Evolutionary conservation across 2,329 filamentous ascomycete species (phyloP).

Genomic region (Phaeosphaeriaceae sp.): DNA sequence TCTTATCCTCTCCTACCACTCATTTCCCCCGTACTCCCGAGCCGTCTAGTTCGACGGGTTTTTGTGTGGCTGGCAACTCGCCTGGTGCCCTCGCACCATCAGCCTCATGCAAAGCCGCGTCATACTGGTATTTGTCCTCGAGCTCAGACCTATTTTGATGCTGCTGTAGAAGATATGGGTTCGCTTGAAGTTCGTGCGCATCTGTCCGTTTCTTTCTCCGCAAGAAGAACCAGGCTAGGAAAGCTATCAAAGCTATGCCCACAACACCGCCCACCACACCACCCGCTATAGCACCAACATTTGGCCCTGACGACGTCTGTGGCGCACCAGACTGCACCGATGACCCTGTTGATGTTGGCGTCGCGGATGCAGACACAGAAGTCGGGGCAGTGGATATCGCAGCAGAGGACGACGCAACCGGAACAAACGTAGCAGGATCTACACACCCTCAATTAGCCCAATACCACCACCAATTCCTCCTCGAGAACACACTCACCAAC

Average conservation of each 20-base stretch:
- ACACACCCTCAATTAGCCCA: too few species aligned
- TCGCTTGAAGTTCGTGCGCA: too few species aligned
- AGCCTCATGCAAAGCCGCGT: neutral
- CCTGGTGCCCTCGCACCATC: neutral
- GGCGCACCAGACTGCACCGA: neutral
- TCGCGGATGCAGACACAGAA: too few species aligned
- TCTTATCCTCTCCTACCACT: too few species aligned
- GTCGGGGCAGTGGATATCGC: too few species aligned
- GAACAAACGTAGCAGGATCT: too few species aligned
- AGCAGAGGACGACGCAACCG: too few species aligned
- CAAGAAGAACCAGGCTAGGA: slow-evolving; percentile 7
- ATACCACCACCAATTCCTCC: neutral
- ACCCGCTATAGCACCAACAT: slow-evolving; percentile 5
- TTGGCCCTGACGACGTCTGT: neutral
- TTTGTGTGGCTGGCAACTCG: too few species aligned
- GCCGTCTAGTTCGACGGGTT: too few species aligned
- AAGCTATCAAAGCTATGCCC: neutral
- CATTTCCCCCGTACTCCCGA: too few species aligned
- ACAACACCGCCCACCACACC: slow-evolving; percentile 7
- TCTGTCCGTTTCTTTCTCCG: neutral
- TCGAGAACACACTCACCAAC: slow-evolving; percentile 1
- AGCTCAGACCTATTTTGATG: neutral
- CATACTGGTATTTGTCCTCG: neutral
- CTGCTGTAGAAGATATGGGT: too few species aligned
- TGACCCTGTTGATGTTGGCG: neutral